Evolutionary conservation across 2,329 filamentous ascomycete species (phyloP).

Genomic region (Laburnicola sp.): DNA sequence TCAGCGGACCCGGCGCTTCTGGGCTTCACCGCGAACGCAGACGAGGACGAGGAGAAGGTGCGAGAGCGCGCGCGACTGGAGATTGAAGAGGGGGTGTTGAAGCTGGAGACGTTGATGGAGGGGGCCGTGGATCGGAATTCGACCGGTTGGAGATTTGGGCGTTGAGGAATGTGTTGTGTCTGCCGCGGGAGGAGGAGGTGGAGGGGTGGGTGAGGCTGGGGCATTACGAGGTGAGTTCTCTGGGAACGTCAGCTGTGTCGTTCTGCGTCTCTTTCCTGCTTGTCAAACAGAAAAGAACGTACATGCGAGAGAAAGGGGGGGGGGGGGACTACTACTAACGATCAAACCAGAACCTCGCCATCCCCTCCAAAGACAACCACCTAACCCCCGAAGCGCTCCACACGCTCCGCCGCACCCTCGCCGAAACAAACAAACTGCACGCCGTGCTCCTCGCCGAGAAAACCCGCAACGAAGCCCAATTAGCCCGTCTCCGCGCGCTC

Average conservation of each 20-base stretch:
- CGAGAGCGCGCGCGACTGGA: constrained; percentile 62
- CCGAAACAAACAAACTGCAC: constrained; percentile 78
- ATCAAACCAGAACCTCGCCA: constrained; percentile 28
- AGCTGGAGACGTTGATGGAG: constrained; percentile 55
- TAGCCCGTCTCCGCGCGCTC: constrained; percentile 65
- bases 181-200: constrained; percentile 55
- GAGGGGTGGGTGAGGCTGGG: constrained; percentile 76
- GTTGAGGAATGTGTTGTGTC: constrained; percentile 69
- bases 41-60: constrained; percentile 49
- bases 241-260: neutral
- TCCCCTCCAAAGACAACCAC: constrained; percentile 32
- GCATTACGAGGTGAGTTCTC: constrained; percentile 72
- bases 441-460: constrained; percentile 69
- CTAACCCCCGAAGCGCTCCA: constrained; percentile 71
- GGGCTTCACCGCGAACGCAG: constrained; percentile 66
- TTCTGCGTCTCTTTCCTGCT: neutral
- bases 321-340: constrained; percentile 1
- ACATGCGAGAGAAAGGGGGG: neutral
- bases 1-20: constrained; percentile 72
- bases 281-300: neutral
- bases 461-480: constrained; percentile 70
- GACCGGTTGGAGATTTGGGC: constrained; percentile 72
- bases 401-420: constrained; percentile 70
- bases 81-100: constrained; percentile 74
- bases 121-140: constrained; percentile 55